Base-by-base conservation (phyloP, 768 basidiomycete genomes). In the Suillus variegatus region DNA sequence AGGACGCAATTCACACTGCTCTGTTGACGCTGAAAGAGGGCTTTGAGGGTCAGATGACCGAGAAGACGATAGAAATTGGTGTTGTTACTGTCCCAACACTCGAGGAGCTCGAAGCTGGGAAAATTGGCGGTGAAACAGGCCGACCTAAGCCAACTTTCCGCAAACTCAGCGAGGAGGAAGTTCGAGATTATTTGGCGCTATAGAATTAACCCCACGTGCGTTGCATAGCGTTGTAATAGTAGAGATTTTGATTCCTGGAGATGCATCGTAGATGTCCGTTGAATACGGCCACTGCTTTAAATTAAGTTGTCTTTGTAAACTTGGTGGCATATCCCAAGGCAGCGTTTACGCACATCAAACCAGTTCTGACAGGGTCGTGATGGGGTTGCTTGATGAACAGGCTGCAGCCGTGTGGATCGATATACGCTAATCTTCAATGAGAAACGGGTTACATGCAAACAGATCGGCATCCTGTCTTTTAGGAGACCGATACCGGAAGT, bases 11-110 rank as follows among this genome's bases (percentile, higher is more conserved):
- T 69, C 97, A 99, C 79, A 99, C 97, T 14, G 97, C 97, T 41
- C 87, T 99, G 36, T 80, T 99, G 69, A 99, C 97, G 43, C 83
- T 99, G 69, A 99, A 99, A 80, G 97, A 99, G 80, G 96, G 97
- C 4, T 99, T 99, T 72, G 97, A 99, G 79, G 97, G 97, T n/a
- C 94, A 98, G 75, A 98, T 99, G 97, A 98, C 97, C 36, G 97
- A 98, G 81, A 96, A 97, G 83, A 99, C 97, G 55, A 97, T 99
- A 74, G 97, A 99, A 81, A 94, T 99, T 61, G 97, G 97, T 41
- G 89, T 99, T 47, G 87, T 99, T 68, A 97, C 95, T 60, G 92
- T 96, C 18, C 94, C 95, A 9, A 92, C 91, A 14, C 73, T 78
- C 25, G 84, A 84, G 56, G 82, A 84, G 68, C 74, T 85, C 65